Evolutionary conservation across 2,329 filamentous ascomycete species (phyloP).

Genomic region (Penicillium expansum): DNA sequence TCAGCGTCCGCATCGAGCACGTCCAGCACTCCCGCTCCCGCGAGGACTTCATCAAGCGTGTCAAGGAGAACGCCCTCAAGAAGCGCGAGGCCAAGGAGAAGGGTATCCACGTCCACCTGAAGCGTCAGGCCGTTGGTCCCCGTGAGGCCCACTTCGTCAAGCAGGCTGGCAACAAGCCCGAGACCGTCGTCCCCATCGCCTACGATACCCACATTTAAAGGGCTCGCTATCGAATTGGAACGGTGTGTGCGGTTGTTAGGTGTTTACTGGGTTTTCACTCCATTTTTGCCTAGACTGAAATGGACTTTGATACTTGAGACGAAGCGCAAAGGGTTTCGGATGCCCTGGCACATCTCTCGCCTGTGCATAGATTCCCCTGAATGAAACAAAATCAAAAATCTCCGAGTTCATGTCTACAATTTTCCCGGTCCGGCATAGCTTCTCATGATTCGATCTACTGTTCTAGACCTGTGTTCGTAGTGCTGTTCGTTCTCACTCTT

Average conservation of each 20-base stretch:
- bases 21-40: conserved; percentile 89
- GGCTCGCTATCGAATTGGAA: conserved; percentile 26
- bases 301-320: conserved; percentile 40
- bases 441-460: neutral
- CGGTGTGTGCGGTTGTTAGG: conserved; percentile 38
- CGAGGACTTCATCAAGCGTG: conserved; percentile 92
- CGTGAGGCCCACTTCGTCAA: conserved; percentile 77
- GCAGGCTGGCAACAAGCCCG: conserved; percentile 76
- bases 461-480: neutral
- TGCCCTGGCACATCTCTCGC: conserved; percentile 38
- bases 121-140: conserved; percentile 81
- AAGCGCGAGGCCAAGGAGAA: conserved; percentile 91
- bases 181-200: conserved; percentile 85
- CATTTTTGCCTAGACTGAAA: conserved; percentile 32
- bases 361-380: conserved; percentile 47
- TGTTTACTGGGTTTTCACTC: conserved; percentile 35
- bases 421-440: neutral
- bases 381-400: conserved; percentile 43
- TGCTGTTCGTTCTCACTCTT: neutral
- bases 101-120: conserved; percentile 83
- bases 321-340: conserved; percentile 40
- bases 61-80: conserved; percentile 92
- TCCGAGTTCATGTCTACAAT: conserved; percentile 26
- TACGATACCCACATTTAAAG: conserved; percentile 98
- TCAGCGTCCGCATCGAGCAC: conserved; percentile 99